Evolutionary conservation across 352 stramenopile genomes (phyloP).

Genomic region (Globisporangium parvum): DNA sequence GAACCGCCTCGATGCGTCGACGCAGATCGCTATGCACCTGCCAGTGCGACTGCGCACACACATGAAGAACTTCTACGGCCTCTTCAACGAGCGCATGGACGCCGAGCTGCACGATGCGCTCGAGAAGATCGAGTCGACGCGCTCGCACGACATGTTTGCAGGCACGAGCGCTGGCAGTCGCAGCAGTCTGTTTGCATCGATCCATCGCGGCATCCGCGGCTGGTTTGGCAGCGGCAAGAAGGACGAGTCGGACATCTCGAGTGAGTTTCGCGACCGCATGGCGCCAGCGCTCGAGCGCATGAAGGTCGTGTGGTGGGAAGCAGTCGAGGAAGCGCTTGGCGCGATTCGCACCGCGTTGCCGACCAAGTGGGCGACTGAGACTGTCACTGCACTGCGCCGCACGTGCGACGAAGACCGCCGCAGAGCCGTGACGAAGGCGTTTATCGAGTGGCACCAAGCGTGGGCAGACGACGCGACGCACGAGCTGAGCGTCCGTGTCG

Average conservation of each 20-base stretch:
- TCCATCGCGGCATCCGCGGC: not conserved
- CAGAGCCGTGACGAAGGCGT: slow-evolving; percentile 1
- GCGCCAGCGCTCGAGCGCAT: slow-evolving; percentile 12
- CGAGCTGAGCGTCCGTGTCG: not conserved
- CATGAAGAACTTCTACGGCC: slow-evolving; percentile 7
- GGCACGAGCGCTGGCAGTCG: not conserved
- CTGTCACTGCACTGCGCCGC: not conserved
- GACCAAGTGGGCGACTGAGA: not conserved
- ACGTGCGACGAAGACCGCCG: slow-evolving; percentile 5
- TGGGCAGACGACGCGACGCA: not conserved
- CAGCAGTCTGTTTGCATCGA: not conserved
- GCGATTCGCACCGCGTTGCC: slow-evolving; percentile 7
- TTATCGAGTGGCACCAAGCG: not conserved
- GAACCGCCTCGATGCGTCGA: not conserved
- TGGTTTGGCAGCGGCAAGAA: not conserved
- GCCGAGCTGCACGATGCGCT: slow-evolving; percentile 6
- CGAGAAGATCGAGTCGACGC: slow-evolving; percentile 2
- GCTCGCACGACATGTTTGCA: not conserved
- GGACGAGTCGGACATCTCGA: not conserved
- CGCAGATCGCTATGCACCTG: slow-evolving; percentile 2
- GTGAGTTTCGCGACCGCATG: slow-evolving; percentile 10
- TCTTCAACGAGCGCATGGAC: slow-evolving; percentile 4
- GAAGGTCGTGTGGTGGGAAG: slow-evolving; percentile 24
- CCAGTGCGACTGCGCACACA: slow-evolving; percentile 1
- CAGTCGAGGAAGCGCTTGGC: slow-evolving; percentile 19